phyloP scores from a whole-genome alignment of 176 grass and related monocot species.

The Olyra latifolia region DNA sequence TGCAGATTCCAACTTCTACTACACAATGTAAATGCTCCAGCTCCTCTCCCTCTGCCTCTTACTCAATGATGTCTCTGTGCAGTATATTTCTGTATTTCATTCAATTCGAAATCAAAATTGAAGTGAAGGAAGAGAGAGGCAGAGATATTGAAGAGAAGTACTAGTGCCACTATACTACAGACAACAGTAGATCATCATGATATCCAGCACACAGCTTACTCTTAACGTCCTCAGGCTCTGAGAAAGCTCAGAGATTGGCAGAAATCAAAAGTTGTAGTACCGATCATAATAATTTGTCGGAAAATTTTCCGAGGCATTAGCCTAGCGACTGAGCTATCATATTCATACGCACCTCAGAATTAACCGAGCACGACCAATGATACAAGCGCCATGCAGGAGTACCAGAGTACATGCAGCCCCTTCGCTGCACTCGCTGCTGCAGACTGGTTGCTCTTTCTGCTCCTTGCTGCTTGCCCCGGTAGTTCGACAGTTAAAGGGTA shows the following conservation, averaged over 20 bases:
- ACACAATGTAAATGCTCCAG: conserved; percentile 50
- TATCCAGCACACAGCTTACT: conserved; percentile 23
- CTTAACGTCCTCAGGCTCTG: conserved; percentile 26
- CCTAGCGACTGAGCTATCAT: neutral
- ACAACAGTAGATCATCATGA: conserved; percentile 22
- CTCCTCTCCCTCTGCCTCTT: conserved; percentile 41
- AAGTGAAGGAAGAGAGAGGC: neutral
- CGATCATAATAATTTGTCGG: neutral
- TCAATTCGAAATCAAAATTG: conserved; percentile 30
- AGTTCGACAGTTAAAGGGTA: neutral
- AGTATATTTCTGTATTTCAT: conserved; percentile 17
- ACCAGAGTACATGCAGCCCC: neutral
- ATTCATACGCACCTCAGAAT: neutral
- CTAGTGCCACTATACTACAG: neutral
- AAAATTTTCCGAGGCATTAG: neutral
- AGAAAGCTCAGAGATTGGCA: neutral
- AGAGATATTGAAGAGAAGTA: neutral
- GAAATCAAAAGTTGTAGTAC: neutral
- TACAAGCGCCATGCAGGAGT: neutral
- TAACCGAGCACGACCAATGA: neutral
- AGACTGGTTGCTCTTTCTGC: neutral
- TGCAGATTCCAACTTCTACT: conserved; percentile 33
- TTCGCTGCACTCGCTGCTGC: neutral
- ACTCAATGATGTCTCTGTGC: conserved; percentile 20
- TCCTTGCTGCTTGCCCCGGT: conserved; percentile 7